Percentiles rank a stretch among this genome's conserved stretches.
Conservation (phyloP, 2,329 filamentous ascomycete genomes). For the Arthrobotrys musiformis region DNA sequence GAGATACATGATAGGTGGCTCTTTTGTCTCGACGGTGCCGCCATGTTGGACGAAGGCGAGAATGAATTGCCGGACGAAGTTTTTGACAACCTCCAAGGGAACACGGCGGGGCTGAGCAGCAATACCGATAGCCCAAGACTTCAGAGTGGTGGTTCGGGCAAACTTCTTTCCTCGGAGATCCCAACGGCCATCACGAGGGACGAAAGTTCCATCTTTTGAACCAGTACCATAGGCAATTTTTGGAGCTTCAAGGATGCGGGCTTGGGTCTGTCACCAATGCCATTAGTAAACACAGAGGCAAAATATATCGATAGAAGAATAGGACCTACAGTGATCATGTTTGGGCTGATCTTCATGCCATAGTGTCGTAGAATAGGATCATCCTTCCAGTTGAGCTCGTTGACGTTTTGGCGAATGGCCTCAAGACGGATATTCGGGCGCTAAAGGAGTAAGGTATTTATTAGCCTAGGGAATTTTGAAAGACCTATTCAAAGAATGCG, state of each 20-base stretch:
- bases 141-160: conserved; percentile 73
- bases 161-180: conserved; percentile 86
- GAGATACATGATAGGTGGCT: conserved; percentile 65
- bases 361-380: conserved; percentile 80
- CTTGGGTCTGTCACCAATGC: conserved; percentile 67
- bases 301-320: neutral
- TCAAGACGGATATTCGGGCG: conserved; percentile 74
- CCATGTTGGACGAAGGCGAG: conserved; percentile 72
- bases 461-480: neutral
- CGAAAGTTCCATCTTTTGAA: conserved; percentile 55
- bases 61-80: conserved; percentile 72
- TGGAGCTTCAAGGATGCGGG: conserved; percentile 76
- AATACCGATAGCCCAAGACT: conserved; percentile 77
- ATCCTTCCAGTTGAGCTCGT: conserved; percentile 72
- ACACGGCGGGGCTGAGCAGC: conserved; percentile 67
- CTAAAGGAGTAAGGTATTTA: conserved; percentile 28
- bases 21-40: conserved; percentile 67
- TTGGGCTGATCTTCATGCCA: conserved; percentile 74
- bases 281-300: conserved; percentile 20
- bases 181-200: conserved; percentile 77
- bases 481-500: neutral
- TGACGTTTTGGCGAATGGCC: conserved; percentile 76
- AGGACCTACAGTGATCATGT: conserved; percentile 69
- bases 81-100: conserved; percentile 64
- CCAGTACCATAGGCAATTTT: conserved; percentile 72